phyloP scores from a whole-genome alignment of 2,329 filamentous ascomycete genomes.

The Fusarium oligoseptatum region DNA sequence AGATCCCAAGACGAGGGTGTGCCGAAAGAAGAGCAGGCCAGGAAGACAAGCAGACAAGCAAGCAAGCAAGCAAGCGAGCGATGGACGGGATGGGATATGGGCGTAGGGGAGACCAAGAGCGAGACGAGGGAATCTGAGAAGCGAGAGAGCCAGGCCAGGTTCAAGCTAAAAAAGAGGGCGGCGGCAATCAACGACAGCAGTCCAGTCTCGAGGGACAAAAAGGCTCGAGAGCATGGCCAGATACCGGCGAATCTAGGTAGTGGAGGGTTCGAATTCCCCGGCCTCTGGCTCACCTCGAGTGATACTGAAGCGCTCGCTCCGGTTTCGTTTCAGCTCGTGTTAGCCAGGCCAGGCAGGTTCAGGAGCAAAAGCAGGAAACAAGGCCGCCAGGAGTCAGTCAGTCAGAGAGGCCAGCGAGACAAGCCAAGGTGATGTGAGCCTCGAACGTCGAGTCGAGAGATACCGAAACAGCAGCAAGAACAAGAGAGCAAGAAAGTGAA shows the following conservation, averaged over 20 bases:
- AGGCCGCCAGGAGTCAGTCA: neutral
- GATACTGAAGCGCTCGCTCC: conserved; percentile 36
- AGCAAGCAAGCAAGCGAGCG: neutral
- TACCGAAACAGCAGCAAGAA: conserved; percentile 29
- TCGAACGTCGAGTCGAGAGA: conserved; percentile 23
- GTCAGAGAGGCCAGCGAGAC: neutral
- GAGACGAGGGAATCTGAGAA: conserved; percentile 17
- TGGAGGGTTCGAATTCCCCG: neutral
- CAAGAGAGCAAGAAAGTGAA: conserved; percentile 18
- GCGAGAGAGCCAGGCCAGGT: conserved; percentile 40
- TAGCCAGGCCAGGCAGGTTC: conserved; percentile 9
- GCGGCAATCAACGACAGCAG: conserved; percentile 40
- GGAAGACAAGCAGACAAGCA: neutral
- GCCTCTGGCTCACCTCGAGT: conserved; percentile 20
- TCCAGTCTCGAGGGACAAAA: conserved; percentile 17
- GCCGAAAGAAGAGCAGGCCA: conserved; percentile 22
- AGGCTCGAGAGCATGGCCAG: conserved; percentile 36
- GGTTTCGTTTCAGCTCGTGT: conserved; percentile 31
- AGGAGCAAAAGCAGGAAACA: neutral
- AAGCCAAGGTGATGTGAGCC: conserved; percentile 18
- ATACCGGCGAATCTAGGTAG: conserved; percentile 1
- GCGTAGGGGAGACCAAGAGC: neutral
- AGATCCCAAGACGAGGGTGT: conserved; percentile 43
- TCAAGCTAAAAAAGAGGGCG: conserved; percentile 40
- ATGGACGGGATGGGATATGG: conserved; percentile 9